Percentiles rank a stretch among this genome's conserved stretches.
Conservation (phyloP, 2,329 filamentous ascomycete genomes). For the Phialophora expanda region DNA sequence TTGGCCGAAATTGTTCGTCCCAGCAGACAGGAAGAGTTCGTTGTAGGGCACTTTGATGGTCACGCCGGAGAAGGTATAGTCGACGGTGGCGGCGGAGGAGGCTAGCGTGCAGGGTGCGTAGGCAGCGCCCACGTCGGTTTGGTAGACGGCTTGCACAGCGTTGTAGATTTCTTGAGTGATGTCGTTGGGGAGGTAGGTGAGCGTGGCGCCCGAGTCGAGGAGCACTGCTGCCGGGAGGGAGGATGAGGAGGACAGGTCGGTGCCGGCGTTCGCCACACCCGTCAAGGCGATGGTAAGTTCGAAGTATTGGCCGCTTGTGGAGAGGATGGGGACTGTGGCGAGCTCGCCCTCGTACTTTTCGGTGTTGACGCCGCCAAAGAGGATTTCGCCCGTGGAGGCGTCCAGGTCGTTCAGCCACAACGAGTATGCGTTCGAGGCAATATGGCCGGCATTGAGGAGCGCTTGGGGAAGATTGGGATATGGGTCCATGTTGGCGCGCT, state of each 20-base stretch:
- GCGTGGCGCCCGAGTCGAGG: conserved; percentile 72
- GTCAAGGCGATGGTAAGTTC: conserved; percentile 75
- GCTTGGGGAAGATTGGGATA: conserved; percentile 74
- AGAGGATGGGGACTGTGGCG: conserved; percentile 69
- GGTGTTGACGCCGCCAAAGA: conserved; percentile 77
- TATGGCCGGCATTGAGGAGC: conserved; percentile 65
- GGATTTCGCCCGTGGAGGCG: conserved; percentile 67
- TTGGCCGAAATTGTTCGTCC: conserved; percentile 47
- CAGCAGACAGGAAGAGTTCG: conserved; percentile 62
- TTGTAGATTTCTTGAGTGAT: conserved; percentile 60
- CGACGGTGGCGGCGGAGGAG: conserved; percentile 56
- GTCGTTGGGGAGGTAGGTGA: conserved; percentile 68
- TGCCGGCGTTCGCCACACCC: conserved; percentile 50
- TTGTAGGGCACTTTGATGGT: conserved; percentile 61
- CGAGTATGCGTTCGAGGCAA: conserved; percentile 72
- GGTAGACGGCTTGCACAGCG: conserved; percentile 64
- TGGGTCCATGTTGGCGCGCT: conserved; percentile 51
- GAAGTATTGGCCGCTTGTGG: conserved; percentile 56
- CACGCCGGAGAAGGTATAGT: conserved; percentile 62
- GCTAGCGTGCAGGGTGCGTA: conserved; percentile 60
- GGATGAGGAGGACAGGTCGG: conserved; percentile 29
- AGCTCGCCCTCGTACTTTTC: conserved; percentile 68
- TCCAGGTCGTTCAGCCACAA: conserved; percentile 76
- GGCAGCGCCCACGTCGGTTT: conserved; percentile 57
- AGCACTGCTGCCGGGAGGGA: conserved; percentile 63